Conservation (phyloP, 1,284 basidiomycete genomes). For the Porogramme epimiltina region DNA sequence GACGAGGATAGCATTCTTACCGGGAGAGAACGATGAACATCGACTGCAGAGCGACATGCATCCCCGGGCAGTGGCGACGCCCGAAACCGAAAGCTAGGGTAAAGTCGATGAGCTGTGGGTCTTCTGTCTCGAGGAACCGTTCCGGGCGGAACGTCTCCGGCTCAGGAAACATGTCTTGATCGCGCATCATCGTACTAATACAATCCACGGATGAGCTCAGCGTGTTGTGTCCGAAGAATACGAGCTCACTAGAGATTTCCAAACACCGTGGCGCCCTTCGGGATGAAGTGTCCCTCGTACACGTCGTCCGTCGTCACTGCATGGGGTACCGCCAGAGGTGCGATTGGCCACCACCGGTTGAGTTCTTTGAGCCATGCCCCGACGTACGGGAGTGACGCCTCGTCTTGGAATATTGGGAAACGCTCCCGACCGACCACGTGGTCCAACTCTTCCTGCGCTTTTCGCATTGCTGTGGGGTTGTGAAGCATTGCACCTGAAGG, state of each 20-base stretch:
- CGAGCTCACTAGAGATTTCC: constrained; percentile 9
- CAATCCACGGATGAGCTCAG: neutral
- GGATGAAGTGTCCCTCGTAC: constrained; percentile 14
- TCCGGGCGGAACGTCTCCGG: constrained; percentile 44
- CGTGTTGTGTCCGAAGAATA: neutral
- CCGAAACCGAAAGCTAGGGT: constrained; percentile 23
- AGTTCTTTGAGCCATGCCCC: constrained; percentile 23
- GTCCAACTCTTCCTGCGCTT: constrained; percentile 36
- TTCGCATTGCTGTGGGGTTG: neutral
- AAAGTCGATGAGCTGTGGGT: constrained; percentile 31
- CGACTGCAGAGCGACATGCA: constrained; percentile 38
- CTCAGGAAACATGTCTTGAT: constrained; percentile 35
- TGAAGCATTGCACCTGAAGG: neutral
- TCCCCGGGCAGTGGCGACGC: constrained; percentile 16
- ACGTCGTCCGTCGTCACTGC: constrained; percentile 13
- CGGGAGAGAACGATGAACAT: constrained; percentile 33
- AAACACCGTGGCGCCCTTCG: constrained; percentile 18
- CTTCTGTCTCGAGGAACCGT: constrained; percentile 33
- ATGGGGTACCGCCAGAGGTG: constrained; percentile 14
- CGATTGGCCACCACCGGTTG: constrained; percentile 1
- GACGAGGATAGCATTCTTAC: neutral
- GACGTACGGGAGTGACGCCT: constrained; percentile 33
- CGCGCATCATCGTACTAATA: constrained; percentile 48
- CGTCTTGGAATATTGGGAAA: constrained; percentile 29
- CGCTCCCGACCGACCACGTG: constrained; percentile 29